Evolutionary conservation across 2,329 filamentous ascomycete genomes (phyloP), one percentile per base, ranked within the genome.

Genomic region (Pyricularia pennisetigena): DNA sequence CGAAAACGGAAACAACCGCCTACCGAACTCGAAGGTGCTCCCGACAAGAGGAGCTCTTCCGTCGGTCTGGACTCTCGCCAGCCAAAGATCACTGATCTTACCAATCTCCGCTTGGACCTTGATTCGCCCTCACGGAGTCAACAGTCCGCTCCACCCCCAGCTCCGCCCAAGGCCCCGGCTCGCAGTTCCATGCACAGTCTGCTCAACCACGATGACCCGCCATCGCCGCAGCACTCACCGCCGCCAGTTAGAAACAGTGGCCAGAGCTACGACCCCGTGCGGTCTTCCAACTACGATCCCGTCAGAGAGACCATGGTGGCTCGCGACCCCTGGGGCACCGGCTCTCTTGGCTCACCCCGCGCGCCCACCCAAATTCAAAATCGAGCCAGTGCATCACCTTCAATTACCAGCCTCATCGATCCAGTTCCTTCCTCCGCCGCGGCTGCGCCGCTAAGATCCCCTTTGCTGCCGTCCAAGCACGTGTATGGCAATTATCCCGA

Each of bases 391-490:
- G 91, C 91, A 57, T 97, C 94, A 4, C 94, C 94, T 1, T 94
- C 94, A 2, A 97, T 97, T 72, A 90, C 93, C 6, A 97, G 92
- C 78, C 85, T 97, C 69, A 92, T 97, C 66, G 93, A 97, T 72
- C 90, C 90, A 41, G 85, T 85, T 6, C 72, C 83, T 10, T 79
- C 82, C 64, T 81, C 64, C 72, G 8, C 74, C 3, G 59, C 71
- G 20, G 41, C 41, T n/a, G 41, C 41, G 6, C 41, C 41, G 16
- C 20, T 49, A 7, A 49, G 41, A 49, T 49, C 41, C 1, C 41
- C 41, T 3, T 49, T 49, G 41, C 73, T 73, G 64, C 70, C 71
- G 20, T 77, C 75, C 63, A 76, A 74, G 1, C 74, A 9, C 64
- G 29, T 66, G 29, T 72, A 72, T 67, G 32, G 59, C 26, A 73